These are phyloP conservation scores for Sindora glabra DNA, from an alignment of 306 rosid genomes.

Conservation along the genomic window DNA sequence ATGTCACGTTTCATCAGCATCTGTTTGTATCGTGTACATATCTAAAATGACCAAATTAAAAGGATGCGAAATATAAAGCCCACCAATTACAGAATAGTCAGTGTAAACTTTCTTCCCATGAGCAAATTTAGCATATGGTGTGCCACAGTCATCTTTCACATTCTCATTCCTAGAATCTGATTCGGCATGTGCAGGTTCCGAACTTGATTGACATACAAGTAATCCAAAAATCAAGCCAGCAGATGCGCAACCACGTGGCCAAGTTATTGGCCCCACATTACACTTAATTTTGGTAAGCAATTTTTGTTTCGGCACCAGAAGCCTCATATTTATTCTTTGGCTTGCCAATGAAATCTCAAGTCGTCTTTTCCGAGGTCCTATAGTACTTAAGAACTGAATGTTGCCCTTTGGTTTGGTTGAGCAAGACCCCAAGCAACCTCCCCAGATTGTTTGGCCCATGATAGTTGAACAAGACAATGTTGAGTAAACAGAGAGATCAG, in stretches of 20 bases:
- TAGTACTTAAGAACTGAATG: slow-evolving; percentile 18
- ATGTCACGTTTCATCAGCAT: too few relatives aligned
- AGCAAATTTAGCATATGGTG: slow-evolving; percentile 33
- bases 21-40: too few relatives aligned
- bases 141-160: slow-evolving; percentile 26
- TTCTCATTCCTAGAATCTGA: slow-evolving; percentile 27
- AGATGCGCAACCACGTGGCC: slow-evolving; percentile 57
- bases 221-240: slow-evolving; percentile 65
- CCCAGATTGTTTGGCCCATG: slow-evolving; percentile 37
- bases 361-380: slow-evolving; percentile 27
- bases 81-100: slow-evolving; percentile 79
- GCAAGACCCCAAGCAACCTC: slow-evolving; percentile 44
- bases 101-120: slow-evolving; percentile 76
- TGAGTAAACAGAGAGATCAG: slow-evolving; percentile 30
- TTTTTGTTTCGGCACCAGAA: slow-evolving; percentile 45
- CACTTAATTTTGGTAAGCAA: slow-evolving; percentile 43
- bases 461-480: slow-evolving; percentile 26
- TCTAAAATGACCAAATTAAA: not conserved
- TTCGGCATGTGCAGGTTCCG: slow-evolving; percentile 53
- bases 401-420: slow-evolving; percentile 41
- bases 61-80: slow-evolving; percentile 20
- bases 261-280: slow-evolving; percentile 36
- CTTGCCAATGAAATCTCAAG: slow-evolving; percentile 46
- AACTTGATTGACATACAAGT: slow-evolving; percentile 53
- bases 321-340: slow-evolving; percentile 48